Conservation (phyloP, 2,329 filamentous ascomycete species). For the Botrytis medusae region DNA sequence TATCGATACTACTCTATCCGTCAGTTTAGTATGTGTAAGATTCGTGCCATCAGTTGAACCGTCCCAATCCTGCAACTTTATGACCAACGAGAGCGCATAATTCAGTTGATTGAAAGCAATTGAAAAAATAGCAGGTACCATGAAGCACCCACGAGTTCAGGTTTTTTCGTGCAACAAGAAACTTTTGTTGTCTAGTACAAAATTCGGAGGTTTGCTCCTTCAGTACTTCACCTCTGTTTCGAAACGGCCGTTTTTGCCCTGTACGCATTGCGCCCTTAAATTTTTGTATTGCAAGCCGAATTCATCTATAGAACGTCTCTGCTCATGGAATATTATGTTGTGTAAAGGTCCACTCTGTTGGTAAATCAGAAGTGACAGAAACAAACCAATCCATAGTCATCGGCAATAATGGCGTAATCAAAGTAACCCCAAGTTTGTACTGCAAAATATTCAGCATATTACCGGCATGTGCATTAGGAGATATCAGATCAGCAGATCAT, state of each 20-base stretch:
- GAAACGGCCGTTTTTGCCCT: not conserved
- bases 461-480: conserved; percentile 1
- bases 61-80: not conserved
- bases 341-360: conserved; percentile 9
- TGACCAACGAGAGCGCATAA: not conserved
- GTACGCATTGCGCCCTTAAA: not conserved
- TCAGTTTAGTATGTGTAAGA: not conserved
- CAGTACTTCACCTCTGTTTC: not conserved
- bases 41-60: not conserved
- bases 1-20: not conserved
- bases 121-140: not conserved
- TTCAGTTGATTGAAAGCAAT: not conserved
- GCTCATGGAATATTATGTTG: not conserved
- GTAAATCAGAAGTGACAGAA: not conserved
- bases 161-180: not conserved
- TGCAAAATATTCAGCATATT: conserved; percentile 7
- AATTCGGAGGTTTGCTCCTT: not conserved
- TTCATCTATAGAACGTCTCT: not conserved
- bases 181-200: not conserved
- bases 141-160: conserved; percentile 12
- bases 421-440: not conserved
- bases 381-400: not conserved
- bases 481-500: conserved; percentile 8
- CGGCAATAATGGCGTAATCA: not conserved
- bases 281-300: not conserved